These are phyloP conservation scores for Endogone sp. DNA, from an alignment of 192 early-diverging fungal species.

Conservation along the genomic window DNA sequence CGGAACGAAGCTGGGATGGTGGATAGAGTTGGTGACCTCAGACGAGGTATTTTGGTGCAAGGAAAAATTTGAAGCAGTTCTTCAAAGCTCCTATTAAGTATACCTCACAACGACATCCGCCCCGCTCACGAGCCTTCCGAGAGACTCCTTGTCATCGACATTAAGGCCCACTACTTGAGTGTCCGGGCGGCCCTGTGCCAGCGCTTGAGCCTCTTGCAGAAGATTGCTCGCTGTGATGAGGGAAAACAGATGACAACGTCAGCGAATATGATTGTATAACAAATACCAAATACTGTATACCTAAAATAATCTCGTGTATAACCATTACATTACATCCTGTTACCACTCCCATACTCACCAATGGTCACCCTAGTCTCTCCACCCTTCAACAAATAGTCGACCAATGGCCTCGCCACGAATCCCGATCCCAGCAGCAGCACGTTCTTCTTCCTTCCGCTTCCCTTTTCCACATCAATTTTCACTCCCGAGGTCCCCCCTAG, in stretches of 20 bases:
- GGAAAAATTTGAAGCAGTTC: background rate
- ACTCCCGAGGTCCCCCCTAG: conserved; percentile 24
- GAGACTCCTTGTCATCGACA: conserved; percentile 54
- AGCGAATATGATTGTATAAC: background rate
- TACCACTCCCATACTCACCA: conserved; percentile 29
- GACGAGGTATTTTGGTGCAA: conserved; percentile 5
- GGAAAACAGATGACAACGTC: too few relatives aligned
- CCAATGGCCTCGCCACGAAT: conserved; percentile 87
- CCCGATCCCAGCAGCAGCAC: conserved; percentile 58
- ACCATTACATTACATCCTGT: background rate
- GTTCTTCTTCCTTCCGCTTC: conserved; percentile 29
- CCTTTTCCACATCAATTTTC: conserved; percentile 15
- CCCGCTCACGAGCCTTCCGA: conserved; percentile 60
- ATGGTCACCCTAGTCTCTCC: conserved; percentile 63
- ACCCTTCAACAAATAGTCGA: conserved; percentile 75
- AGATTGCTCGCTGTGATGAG: conserved; percentile 71
- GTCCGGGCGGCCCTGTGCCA: conserved; percentile 57
- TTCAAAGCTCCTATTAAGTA: background rate
- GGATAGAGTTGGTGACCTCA: too few relatives aligned
- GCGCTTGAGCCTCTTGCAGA: conserved; percentile 60
- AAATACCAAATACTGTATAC: background rate
- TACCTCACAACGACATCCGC: conserved; percentile 87
- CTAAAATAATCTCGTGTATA: too few relatives aligned
- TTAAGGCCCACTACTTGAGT: conserved; percentile 67
- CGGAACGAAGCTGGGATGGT: conserved; percentile 82